Percentiles rank a stretch among this genome's conserved stretches.
Conservation (phyloP, 2,329 filamentous ascomycete genomes). For the Neopestalotiopsis rosae region DNA sequence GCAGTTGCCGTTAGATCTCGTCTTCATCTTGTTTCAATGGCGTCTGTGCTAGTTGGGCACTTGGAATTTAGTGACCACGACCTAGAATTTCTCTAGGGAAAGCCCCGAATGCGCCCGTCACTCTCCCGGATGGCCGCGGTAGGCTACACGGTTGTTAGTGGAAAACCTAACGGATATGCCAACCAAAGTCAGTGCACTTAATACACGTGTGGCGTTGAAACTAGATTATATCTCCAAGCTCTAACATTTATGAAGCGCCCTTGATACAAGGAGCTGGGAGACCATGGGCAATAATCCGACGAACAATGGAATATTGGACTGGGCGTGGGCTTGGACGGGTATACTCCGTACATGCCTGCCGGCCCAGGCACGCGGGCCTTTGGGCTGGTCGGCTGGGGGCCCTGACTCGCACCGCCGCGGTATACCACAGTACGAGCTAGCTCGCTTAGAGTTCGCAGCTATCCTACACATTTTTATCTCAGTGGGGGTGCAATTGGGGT, state of each 20-base stretch:
- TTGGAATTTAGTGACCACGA: background rate
- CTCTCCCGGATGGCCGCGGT: background rate
- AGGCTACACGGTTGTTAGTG: background rate
- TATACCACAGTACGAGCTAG: background rate
- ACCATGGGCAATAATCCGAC: background rate
- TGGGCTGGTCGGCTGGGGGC: background rate
- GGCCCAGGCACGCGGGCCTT: background rate
- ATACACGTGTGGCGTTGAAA: slow-evolving; percentile 7
- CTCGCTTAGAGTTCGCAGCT: background rate
- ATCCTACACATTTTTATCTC: slow-evolving; percentile 9
- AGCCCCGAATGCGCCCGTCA: slow-evolving; percentile 1
- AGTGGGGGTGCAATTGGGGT: background rate
- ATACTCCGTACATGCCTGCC: background rate
- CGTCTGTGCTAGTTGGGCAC: background rate
- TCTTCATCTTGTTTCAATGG: slow-evolving; percentile 1
- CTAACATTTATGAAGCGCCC: slow-evolving; percentile 6
- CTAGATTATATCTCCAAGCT: background rate
- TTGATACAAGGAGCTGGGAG: background rate
- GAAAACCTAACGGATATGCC: background rate
- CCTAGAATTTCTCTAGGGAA: slow-evolving; percentile 8
- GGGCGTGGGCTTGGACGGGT: background rate
- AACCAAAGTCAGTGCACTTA: slow-evolving; percentile 4
- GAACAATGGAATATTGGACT: background rate
- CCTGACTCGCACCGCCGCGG: background rate
- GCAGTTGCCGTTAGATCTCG: background rate